phyloP scores from a whole-genome alignment of 164 flowering plant genomes.

The Litsea cubeba region DNA sequence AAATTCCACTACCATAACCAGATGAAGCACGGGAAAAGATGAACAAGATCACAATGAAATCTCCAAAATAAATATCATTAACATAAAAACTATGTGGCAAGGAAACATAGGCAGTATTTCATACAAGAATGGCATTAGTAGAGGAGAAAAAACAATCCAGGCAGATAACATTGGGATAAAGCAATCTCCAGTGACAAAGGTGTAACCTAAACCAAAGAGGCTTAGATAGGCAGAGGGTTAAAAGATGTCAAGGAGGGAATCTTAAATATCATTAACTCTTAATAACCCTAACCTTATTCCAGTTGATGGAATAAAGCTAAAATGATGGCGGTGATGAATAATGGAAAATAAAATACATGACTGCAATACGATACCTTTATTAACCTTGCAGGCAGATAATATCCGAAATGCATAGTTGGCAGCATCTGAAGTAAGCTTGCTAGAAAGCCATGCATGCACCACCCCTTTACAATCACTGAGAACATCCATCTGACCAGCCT shows the following conservation, averaged over 20 bases:
- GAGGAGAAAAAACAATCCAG: background rate
- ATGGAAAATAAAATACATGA: too few relatives aligned
- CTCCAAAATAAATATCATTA: background rate
- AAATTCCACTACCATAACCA: background rate
- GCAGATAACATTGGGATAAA: background rate
- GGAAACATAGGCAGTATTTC: background rate
- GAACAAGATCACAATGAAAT: background rate
- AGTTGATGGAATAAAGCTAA: too few relatives aligned
- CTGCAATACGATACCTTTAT: conserved; percentile 56
- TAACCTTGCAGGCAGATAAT: conserved; percentile 87
- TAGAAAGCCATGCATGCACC: conserved; percentile 82
- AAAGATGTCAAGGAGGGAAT: background rate
- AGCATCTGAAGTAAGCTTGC: conserved; percentile 65
- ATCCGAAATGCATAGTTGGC: conserved; percentile 79
- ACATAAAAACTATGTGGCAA: background rate
- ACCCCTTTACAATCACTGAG: conserved; percentile 88
- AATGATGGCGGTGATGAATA: too few relatives aligned
- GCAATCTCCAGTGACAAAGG: background rate
- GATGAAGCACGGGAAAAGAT: background rate
- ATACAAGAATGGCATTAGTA: background rate
- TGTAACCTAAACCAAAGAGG: too few relatives aligned
- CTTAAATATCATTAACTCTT: too few relatives aligned
- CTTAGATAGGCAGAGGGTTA: too few relatives aligned
- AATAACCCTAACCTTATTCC: too few relatives aligned
- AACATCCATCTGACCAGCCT: conserved; percentile 31